Conservation (phyloP, 2,329 filamentous ascomycete genomes). For the Diaporthe velutina region DNA sequence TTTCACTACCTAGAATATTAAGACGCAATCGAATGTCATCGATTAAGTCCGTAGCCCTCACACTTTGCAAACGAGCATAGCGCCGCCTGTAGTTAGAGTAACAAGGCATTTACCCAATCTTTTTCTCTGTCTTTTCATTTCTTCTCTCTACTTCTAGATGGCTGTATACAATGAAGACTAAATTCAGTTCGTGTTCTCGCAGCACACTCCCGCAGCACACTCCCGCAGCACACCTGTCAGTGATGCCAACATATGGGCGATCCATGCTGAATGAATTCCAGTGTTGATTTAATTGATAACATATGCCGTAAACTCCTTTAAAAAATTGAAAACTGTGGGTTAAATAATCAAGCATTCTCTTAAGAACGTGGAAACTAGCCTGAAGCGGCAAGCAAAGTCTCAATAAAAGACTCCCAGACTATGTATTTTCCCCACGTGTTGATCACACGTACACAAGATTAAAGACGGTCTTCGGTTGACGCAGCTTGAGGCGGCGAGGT, state of each 20-base stretch:
- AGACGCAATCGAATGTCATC: background rate
- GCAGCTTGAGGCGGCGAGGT: background rate
- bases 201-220: background rate
- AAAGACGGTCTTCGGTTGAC: background rate
- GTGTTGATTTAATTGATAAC: background rate
- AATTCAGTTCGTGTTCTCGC: background rate
- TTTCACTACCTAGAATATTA: background rate
- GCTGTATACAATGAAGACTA: background rate
- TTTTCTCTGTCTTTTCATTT: background rate
- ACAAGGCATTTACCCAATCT: background rate
- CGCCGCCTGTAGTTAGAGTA: background rate
- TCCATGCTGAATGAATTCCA: background rate
- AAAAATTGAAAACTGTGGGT: background rate
- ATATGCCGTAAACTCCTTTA: background rate
- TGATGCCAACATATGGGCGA: background rate
- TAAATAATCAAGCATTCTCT: background rate
- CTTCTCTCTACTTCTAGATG: background rate
- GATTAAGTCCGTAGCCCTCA: background rate
- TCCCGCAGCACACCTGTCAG: background rate
- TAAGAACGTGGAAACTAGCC: background rate
- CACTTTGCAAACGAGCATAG: background rate
- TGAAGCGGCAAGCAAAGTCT: background rate
- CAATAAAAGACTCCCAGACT: background rate
- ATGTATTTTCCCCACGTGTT: background rate
- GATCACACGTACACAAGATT: background rate